phyloP scores from a whole-genome alignment of 768 basidiomycete genomes.

The Hygrocybe coccinea region DNA sequence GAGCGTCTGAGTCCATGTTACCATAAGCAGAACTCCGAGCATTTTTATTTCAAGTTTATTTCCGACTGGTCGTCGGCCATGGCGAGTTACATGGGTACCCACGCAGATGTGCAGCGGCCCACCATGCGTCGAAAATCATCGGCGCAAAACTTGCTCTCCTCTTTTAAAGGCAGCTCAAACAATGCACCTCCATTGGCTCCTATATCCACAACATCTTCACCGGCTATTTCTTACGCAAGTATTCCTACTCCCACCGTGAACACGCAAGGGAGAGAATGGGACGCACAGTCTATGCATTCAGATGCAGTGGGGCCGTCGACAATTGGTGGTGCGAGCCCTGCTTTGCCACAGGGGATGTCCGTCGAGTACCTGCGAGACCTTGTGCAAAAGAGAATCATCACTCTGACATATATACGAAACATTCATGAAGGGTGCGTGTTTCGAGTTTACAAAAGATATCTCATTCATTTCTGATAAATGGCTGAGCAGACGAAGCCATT shows the following conservation, averaged over 20 bases:
- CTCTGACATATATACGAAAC: conserved; percentile 78
- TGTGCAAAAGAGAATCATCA: conserved; percentile 79
- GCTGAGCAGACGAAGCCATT: conserved; percentile 61
- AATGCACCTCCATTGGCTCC: conserved; percentile 28
- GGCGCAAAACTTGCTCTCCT: conserved; percentile 74
- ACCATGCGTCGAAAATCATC: conserved; percentile 81
- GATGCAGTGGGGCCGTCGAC: conserved; percentile 32
- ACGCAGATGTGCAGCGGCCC: conserved; percentile 39
- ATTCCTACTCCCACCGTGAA: conserved; percentile 40
- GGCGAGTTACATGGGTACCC: background rate
- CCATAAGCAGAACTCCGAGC: no score
- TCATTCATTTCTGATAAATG: conserved; percentile 4
- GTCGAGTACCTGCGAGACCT: conserved; percentile 76
- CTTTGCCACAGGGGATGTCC: conserved; percentile 58
- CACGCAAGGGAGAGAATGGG: conserved; percentile 57
- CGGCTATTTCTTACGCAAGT: conserved; percentile 33
- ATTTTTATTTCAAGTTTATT: background rate
- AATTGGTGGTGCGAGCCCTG: conserved; percentile 37
- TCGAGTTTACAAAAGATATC: background rate
- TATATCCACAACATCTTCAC: conserved; percentile 29
- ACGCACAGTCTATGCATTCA: conserved; percentile 61
- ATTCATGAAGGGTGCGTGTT: conserved; percentile 77
- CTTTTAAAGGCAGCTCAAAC: conserved; percentile 51
- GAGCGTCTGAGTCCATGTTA: background rate
- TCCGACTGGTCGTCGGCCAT: background rate